phyloP scores from a whole-genome alignment of 2,329 filamentous ascomycete genomes.

The Aspergillus sp. region DNA sequence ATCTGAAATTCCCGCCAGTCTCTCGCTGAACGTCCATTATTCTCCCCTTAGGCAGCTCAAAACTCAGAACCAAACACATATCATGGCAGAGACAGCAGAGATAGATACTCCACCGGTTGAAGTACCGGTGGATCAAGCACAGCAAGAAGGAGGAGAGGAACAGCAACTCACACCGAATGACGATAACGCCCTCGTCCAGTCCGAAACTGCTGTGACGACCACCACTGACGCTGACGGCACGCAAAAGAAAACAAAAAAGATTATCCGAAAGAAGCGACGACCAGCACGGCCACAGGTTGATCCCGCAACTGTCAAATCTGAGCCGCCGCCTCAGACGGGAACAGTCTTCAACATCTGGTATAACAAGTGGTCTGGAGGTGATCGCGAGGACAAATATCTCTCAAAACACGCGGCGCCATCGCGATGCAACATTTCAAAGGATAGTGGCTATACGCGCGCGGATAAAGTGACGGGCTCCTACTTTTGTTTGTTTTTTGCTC shows the following conservation, averaged over 20 bases:
- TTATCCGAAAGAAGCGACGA: conserved; percentile 84
- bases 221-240: conserved; percentile 21
- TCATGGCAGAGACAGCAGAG: conserved; percentile 30
- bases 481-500: conserved; percentile 85
- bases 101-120: conserved; percentile 30
- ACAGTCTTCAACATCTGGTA: conserved; percentile 99
- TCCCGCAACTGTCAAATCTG: conserved; percentile 74
- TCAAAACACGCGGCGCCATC: conserved; percentile 78
- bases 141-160: not conserved
- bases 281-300: conserved; percentile 92
- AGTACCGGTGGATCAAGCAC: conserved; percentile 44
- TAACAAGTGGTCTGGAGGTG: conserved; percentile 96
- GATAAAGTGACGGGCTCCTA: conserved; percentile 77
- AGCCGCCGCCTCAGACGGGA: conserved; percentile 87
- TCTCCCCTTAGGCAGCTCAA: conserved; percentile 1
- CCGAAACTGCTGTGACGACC: conserved; percentile 19
- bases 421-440: conserved; percentile 81
- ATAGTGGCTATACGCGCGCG: conserved; percentile 75
- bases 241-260: conserved; percentile 76
- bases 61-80: not conserved
- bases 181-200: conserved; percentile 6
- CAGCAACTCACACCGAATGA: not conserved
- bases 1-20: conserved; percentile 7
- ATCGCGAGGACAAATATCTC: conserved; percentile 87
- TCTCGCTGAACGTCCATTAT: conserved; percentile 5